A percentile compares a stretch with the other conserved stretches of the same genome.
These are phyloP conservation scores for Patellifolia procumbens DNA, from an alignment of 179 eudicot species.

Conservation along the genomic window DNA sequence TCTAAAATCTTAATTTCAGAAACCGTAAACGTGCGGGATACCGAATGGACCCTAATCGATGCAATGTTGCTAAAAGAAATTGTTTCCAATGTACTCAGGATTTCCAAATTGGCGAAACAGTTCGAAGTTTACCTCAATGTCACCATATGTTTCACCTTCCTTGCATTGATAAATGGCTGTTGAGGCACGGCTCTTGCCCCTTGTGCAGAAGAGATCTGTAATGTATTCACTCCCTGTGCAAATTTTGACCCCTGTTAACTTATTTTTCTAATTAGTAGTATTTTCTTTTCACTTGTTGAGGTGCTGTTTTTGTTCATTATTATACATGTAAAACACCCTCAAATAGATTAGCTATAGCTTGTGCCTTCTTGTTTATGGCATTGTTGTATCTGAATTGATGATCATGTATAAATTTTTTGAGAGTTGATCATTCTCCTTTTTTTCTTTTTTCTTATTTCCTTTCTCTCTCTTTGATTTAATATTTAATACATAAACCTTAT, in stretches of 20 bases:
- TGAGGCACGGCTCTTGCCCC: slow-evolving; percentile 90
- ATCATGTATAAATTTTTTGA: slow-evolving; percentile 33
- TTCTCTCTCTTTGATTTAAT: too few relatives aligned
- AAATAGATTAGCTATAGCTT: slow-evolving; percentile 30
- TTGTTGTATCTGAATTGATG: slow-evolving; percentile 25
- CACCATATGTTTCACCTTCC: slow-evolving; percentile 92
- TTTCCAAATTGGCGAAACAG: slow-evolving; percentile 78
- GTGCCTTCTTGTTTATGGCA: slow-evolving; percentile 17
- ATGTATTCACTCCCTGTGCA: slow-evolving; percentile 35
- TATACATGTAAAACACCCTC: slow-evolving; percentile 31
- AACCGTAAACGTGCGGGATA: too few relatives aligned
- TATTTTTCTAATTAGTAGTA: neutral
- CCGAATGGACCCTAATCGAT: too few relatives aligned
- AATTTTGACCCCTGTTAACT: slow-evolving; percentile 18
- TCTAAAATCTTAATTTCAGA: too few relatives aligned
- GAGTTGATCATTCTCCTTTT: slow-evolving; percentile 23
- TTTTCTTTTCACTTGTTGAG: slow-evolving; percentile 9
- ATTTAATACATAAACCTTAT: too few relatives aligned
- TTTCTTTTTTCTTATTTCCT: neutral
- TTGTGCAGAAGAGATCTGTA: slow-evolving; percentile 88
- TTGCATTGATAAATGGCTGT: slow-evolving; percentile 89
- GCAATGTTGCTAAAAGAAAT: neutral
- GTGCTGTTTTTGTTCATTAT: slow-evolving; percentile 39
- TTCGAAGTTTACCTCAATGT: slow-evolving; percentile 77
- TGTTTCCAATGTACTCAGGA: slow-evolving; percentile 46